Base-by-base conservation (phyloP, 2,329 filamentous ascomycete species). In the Polychaeton citri region DNA sequence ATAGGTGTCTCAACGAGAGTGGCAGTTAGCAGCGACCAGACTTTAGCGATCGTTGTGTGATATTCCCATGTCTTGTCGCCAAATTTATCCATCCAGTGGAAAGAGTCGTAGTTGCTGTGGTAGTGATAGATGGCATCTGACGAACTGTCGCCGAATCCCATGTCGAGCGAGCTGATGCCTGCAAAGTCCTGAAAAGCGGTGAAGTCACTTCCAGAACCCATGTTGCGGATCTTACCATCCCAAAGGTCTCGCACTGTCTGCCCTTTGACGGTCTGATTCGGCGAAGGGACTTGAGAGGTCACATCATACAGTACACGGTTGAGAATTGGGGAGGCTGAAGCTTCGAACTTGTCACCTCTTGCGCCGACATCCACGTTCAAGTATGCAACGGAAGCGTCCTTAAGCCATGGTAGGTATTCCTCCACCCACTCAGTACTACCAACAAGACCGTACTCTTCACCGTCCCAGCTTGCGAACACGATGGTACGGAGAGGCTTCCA, bases 381-480 rank as follows among this genome's bases (percentile, higher is more conserved):
- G 51, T 93, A 93, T 7, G 84, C 84, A 12, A 94, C 72, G 38
- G 77, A 80, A 28, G 80, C 69, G 3, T 68, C 67, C 2, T 70
- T 68, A 9, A 94, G 70, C 85, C 85, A 93, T 0, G 82, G 79
- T 0, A 92, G 60, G 49, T 83, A 84, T 46, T 94, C 84, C 53
- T 94, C 86, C 0, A 94, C 84, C 85, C 86, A 94, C 53, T 94
- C 87, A 0, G 87, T 93, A 36, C 79, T 85, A 4, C 87, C 87
- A 10, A 94, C 59, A 4, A 94, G 69, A 1, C 81, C 84, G 46
- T 94, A 93, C 58, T 94, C 86, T 59, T 74, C 73, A 3, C 73
- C 74, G 30, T 72, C 67, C 74, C 74, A 79, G 38, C 64, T 63
- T 0, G 81, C 86, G 52, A 95, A 88, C 28, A 95, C 83, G 38